Evolutionary conservation across 345 rosid species (phyloP), one percentile per base, ranked within the genome.

Genomic region (Moricandia moricandioides): DNA sequence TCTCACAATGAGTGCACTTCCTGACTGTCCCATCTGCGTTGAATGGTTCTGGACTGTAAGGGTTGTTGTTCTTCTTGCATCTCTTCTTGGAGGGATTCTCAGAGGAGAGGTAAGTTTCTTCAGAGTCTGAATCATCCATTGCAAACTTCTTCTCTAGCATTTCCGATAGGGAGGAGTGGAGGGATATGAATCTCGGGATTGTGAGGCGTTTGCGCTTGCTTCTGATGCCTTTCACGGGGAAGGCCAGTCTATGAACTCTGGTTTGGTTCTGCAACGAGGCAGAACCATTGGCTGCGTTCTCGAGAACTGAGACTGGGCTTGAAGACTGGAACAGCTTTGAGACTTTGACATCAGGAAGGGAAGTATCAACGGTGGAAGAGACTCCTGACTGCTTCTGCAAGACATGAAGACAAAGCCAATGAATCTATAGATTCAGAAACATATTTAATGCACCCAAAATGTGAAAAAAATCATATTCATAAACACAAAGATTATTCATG

Each of bases 221-320:
- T 81, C 98, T 89, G 61, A 87, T 65, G 6, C 97, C 86, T 81
- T 86, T 93, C 77, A 83, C 83, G 0, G 79, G 84, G 58, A 84
- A 74, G 60, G 34, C 55, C 40, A 81, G 72, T 72, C 71, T 79
- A 33, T 80, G 76, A 64, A 71, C 40, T 62, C 74, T 59, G 4
- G 68, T 61, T 49, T 55, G 68, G 62, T 84, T 91, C 21, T 81
- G 86, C 31, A 80, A 78, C 11, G 86, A 84, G 82, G 80, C 81
- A 17, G 91, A 88, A 82, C 87, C 76, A 3, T 56, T 79, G 75
- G 87, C 82, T 18, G 87, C 82, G 79, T 82, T 88, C 75, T 87
- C 97, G 9, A 89, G 89, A 69, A 91, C 92, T 68, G 97, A 91
- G 59, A 85, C 87, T 11, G 95, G 92, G 77, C 93, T 88, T 65